Base-by-base conservation (phyloP, 495 filamentous ascomycete genomes). In the Aspergillus olivimuriae region DNA sequence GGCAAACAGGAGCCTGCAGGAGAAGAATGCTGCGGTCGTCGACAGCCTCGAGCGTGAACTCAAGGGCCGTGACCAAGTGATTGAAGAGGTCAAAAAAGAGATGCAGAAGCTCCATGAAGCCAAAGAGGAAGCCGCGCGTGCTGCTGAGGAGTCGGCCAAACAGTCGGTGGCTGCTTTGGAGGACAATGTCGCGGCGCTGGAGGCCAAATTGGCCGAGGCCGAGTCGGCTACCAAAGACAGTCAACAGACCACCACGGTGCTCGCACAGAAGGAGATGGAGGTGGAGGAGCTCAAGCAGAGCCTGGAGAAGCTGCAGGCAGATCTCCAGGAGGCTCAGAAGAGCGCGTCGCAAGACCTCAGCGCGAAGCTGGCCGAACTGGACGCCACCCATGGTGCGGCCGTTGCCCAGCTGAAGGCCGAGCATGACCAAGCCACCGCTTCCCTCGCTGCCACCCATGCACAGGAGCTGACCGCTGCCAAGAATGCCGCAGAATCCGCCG, bases 81-180 rank as follows among this genome's bases (percentile, higher is more conserved):
- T 76, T 26, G 65, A 68, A 14, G 63, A 66, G 26, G 58, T 76
- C 21, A 61, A 72, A 15, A 52, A 46, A 3, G 71, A 75, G 41
- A 58, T 72, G 31, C 54, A 67, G 23, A 67, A 65, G 35, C 41
- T 73, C 12, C 55, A 50, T 17, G 43, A 60, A 18, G 51, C 65
- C 24, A 74, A 72, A 47, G 56, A 71, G 20, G 52, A 69, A 33
- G 70, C 66, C 30, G 56, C 69, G 23, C 53, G 52, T 9, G 64
- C 62, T 14, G 63, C 69, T n/a, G 70, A 75, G 43, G 62, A 68
- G 15, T 50, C 63, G 33, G 58, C 65, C 3, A 60, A 67, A 18
- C 47, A 58, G 16, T 52, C 57, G 12, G 46, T 61, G 26, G 47
- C 53, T 1, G 43, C 41, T 8, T 52, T 69, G n/a, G 56, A 70